Conservation (phyloP, 2,329 filamentous ascomycete species). For the Aspergillus glaucus region DNA sequence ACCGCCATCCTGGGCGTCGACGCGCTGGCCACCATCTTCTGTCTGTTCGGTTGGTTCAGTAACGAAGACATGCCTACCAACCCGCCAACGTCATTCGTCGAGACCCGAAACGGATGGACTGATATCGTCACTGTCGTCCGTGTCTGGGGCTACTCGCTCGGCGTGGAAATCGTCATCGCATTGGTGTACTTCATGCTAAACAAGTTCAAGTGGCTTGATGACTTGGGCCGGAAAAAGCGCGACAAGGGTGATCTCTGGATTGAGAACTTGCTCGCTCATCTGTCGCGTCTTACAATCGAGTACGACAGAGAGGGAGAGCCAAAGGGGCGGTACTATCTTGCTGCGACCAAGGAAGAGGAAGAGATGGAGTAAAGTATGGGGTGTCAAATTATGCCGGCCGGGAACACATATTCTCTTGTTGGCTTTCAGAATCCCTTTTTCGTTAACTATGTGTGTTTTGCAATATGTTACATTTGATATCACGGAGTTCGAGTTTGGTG, state of each 20-base stretch:
- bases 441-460: no score
- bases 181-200: conserved; percentile 46
- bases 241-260: conserved; percentile 45
- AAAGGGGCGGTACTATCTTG: conserved; percentile 37
- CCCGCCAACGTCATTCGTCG: conserved; percentile 20
- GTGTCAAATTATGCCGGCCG: no score
- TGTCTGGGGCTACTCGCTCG: conserved; percentile 47
- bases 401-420: no score
- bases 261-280: conserved; percentile 45
- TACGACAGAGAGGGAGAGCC: conserved; percentile 44
- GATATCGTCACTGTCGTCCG: conserved; percentile 52
- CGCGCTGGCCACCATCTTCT: conserved; percentile 65
- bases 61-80: conserved; percentile 40
- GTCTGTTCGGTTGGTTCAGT: conserved; percentile 68
- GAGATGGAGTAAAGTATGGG: conserved; percentile 30
- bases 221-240: conserved; percentile 44
- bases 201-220: conserved; percentile 38
- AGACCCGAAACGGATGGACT: conserved; percentile 48
- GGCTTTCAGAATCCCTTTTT: no score
- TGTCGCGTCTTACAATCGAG: conserved; percentile 44
- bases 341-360: conserved; percentile 40
- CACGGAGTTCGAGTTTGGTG: no score
- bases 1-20: conserved; percentile 66
- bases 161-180: conserved; percentile 47
- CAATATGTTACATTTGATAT: no score